A percentile compares a stretch with the other conserved stretches of the same genome.
Conservation (phyloP, 495 filamentous ascomycete genomes). For the Penicillium steckii region DNA sequence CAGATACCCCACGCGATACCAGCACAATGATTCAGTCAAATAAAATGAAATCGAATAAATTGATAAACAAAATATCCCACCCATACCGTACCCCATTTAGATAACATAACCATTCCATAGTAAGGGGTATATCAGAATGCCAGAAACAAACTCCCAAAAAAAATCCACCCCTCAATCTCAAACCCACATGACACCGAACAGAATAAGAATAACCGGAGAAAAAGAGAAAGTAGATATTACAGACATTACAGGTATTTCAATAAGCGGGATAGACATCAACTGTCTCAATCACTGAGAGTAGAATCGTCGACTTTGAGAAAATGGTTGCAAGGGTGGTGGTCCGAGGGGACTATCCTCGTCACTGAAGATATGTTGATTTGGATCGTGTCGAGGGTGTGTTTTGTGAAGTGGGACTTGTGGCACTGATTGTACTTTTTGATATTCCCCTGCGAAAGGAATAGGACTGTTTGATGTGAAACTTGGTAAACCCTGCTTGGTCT, state of each 20-base stretch:
- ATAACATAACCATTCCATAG: neutral
- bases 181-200: too few species aligned
- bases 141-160: conserved; percentile 7
- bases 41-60: too few species aligned
- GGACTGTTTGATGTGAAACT: conserved; percentile 50
- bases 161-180: too few species aligned
- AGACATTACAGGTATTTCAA: too few species aligned
- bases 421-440: neutral
- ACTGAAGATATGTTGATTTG: neutral
- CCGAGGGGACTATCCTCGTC: neutral
- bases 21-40: too few species aligned
- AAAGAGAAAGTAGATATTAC: too few species aligned
- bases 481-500: conserved; percentile 46
- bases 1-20: too few species aligned
- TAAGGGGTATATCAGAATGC: conserved; percentile 28
- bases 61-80: neutral
- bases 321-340: neutral
- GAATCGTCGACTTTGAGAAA: neutral
- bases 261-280: neutral
- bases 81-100: too few species aligned
- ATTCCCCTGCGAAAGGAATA: conserved; percentile 46
- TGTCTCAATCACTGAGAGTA: neutral
- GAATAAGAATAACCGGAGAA: neutral
- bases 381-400: neutral
- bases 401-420: neutral